These are phyloP conservation scores for Verticillium tricorpus DNA, from an alignment of 2,329 filamentous ascomycete genomes.

Conservation along the genomic window DNA sequence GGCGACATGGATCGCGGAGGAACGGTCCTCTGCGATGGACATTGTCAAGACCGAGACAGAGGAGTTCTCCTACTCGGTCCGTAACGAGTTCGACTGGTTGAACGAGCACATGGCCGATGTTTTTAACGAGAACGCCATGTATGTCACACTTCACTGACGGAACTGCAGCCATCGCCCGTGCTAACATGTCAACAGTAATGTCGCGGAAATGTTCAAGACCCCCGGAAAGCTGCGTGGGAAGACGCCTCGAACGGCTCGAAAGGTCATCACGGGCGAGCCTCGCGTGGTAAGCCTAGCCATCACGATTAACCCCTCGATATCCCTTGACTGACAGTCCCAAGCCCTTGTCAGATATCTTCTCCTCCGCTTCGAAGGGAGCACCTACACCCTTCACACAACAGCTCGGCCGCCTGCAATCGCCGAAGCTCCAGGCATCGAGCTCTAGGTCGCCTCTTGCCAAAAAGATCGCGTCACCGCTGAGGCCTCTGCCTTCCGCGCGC, in stretches of 20 bases:
- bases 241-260: slow-evolving; percentile 69
- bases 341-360: slow-evolving; percentile 58
- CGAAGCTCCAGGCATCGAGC: slow-evolving; percentile 56
- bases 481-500: slow-evolving; percentile 25
- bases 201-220: slow-evolving; percentile 94
- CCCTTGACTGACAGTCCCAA: slow-evolving; percentile 27
- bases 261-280: slow-evolving; percentile 50
- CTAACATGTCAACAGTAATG: slow-evolving; percentile 57
- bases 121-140: slow-evolving; percentile 84
- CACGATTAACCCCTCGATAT: background rate
- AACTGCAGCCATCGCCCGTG: background rate
- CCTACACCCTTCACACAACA: slow-evolving; percentile 50
- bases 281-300: slow-evolving; percentile 53
- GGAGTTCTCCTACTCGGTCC: slow-evolving; percentile 86
- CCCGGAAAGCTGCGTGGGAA: slow-evolving; percentile 79
- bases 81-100: slow-evolving; percentile 95
- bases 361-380: slow-evolving; percentile 48
- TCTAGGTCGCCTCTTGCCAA: slow-evolving; percentile 26
- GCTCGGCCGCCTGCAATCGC: slow-evolving; percentile 45
- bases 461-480: slow-evolving; percentile 26
- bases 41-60: slow-evolving; percentile 80
- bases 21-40: slow-evolving; percentile 72
- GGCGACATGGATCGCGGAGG: slow-evolving; percentile 77
- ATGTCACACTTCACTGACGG: slow-evolving; percentile 51
- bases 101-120: slow-evolving; percentile 98